Conservation (phyloP, 2,329 filamentous ascomycete genomes). For the Trichoderma pleuroti region DNA sequence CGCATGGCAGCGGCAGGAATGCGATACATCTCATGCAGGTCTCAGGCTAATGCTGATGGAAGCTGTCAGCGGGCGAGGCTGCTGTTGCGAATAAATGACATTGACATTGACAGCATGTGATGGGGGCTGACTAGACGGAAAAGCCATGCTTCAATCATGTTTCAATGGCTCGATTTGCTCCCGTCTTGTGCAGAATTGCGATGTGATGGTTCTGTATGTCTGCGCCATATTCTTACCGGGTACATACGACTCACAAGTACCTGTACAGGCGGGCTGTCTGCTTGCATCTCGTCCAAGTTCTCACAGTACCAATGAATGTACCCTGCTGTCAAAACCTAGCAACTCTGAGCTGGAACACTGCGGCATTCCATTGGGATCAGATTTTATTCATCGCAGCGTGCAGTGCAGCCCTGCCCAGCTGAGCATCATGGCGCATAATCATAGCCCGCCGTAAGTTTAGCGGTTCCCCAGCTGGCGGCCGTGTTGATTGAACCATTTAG, state of each 20-base stretch:
- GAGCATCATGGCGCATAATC: neutral
- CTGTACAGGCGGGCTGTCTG: too few relatives aligned
- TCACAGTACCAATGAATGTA: neutral
- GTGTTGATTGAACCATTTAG: neutral
- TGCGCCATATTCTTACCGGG: neutral
- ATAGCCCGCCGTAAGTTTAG: neutral
- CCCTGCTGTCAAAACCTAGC: neutral
- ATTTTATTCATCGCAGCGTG: too few relatives aligned
- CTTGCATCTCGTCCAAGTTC: neutral
- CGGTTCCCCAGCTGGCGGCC: neutral
- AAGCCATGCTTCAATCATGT: neutral
- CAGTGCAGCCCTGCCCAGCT: neutral
- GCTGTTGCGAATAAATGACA: neutral
- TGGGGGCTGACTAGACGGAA: neutral
- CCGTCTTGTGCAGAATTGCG: neutral
- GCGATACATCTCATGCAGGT: conserved; percentile 1
- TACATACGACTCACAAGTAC: too few relatives aligned
- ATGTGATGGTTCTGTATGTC: neutral
- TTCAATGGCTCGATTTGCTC: neutral
- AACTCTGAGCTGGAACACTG: neutral
- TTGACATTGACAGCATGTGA: neutral
- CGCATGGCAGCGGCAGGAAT: neutral
- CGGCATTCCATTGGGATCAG: conserved; percentile 4
- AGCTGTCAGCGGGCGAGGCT: neutral
- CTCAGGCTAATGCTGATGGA: neutral